These are phyloP conservation scores for Cyberlindnera euphorbiiphila DNA, from an alignment of 805 yeast species.

Conservation along the genomic window DNA sequence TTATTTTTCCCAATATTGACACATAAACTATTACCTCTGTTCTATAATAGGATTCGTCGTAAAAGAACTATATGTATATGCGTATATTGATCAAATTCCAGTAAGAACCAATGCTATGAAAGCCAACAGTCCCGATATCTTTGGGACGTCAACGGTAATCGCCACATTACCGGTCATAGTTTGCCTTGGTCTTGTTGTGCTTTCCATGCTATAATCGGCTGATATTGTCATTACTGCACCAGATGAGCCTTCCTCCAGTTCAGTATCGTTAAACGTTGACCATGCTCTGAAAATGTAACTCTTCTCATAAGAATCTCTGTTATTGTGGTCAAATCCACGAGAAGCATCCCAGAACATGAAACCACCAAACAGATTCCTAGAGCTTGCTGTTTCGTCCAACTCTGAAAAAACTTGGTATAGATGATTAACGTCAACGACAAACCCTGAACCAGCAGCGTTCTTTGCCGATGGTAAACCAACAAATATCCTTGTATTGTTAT, in stretches of 20 bases:
- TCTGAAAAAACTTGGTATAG: conserved; percentile 29
- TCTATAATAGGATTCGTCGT: no score
- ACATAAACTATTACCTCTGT: no score
- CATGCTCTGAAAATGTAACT: conserved; percentile 25
- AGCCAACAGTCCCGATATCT: no score
- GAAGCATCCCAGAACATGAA: conserved; percentile 91
- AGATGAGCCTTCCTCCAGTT: conserved; percentile 6
- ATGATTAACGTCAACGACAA: conserved; percentile 37
- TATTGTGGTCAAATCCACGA: conserved; percentile 48
- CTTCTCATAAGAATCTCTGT: conserved; percentile 29
- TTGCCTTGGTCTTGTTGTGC: not conserved
- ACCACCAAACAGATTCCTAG: conserved; percentile 64
- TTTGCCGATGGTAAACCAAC: conserved; percentile 60
- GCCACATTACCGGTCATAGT: not conserved
- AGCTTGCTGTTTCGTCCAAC: conserved; percentile 7
- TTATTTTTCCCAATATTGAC: no score
- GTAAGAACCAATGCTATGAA: no score
- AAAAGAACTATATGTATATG: no score
- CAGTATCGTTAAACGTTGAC: conserved; percentile 16
- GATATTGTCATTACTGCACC: conserved; percentile 12
- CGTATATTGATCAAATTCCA: no score
- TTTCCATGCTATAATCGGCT: not conserved
- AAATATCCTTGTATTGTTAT: conserved; percentile 48
- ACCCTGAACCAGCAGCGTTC: conserved; percentile 56
- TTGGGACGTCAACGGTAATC: no score